Base-by-base conservation (phyloP, 1,139 yeast species). In the Pichia sp. region DNA sequence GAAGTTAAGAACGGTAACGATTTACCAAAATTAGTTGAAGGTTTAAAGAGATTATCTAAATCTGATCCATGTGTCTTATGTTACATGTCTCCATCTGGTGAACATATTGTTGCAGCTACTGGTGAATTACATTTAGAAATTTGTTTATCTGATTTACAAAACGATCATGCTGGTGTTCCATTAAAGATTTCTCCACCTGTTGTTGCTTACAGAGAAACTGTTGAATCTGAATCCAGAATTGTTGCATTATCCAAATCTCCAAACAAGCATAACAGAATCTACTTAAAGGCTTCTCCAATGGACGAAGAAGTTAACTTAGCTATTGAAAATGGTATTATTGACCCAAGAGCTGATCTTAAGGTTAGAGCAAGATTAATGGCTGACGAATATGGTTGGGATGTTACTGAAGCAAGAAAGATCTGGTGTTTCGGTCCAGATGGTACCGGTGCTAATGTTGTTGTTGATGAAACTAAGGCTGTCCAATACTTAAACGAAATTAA, bases 361-460 rank as follows among this genome's bases (percentile, higher is more conserved):
- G 86, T 87, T 66, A 90, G 98, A 83, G 98, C 98, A 66, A 90
- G 98, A 84, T 69, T 88, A 72, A 80, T 92, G 82, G 97, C 98
- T 70, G 98, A 92, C 73, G 96, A 92, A 73, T 94, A 75, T 85
- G 97, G 92, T 65, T 92, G 98, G 98, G 97, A 92, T 72, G 97
- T 92, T 70, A 81, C 96, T 68, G 98, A 92, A 70, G 98, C 97
- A 77, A 89, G 98, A 85, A 92, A 92, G 94, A 92, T 92, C 71
- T 92, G 98, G 98, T 89, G 97, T 86, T 92, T 92, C 89, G 98
- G 98, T 80, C 98, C 98, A 73, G 98, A 92, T 70, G 97, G 97
- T 78, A 81, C 80, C 74, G 98, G 98, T 79, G 92, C 98, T 69
- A 92, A 92, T 81, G 76, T 92, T 72, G 97, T 92, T 72, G 95